These are phyloP conservation scores for Polymyxa betae DNA, from an alignment of 208 protist species.

Conservation along the genomic window DNA sequence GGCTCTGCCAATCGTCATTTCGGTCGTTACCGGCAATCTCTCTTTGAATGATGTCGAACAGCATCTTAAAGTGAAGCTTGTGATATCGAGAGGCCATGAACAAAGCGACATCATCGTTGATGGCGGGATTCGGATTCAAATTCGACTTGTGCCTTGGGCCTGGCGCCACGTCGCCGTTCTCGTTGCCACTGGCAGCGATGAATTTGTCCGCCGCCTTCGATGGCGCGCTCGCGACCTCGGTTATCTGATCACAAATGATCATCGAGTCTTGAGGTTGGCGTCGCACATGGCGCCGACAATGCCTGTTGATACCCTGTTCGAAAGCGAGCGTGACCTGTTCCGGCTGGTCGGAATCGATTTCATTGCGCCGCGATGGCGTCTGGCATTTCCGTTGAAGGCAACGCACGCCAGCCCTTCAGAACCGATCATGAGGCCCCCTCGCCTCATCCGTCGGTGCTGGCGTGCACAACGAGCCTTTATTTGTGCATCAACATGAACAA, in stretches of 20 bases:
- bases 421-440: too few relatives aligned
- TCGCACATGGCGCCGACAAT: neutral
- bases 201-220: conserved; percentile 9
- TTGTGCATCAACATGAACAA: too few relatives aligned
- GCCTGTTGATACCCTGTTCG: neutral
- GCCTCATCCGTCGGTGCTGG: too few relatives aligned
- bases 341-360: neutral
- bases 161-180: neutral
- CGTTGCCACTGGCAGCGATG: neutral
- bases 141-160: neutral
- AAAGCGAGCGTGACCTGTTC: neutral
- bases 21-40: too few relatives aligned
- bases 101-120: neutral
- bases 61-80: too few relatives aligned
- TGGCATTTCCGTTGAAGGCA: neutral
- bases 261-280: neutral
- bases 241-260: neutral
- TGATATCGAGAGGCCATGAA: too few relatives aligned
- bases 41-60: too few relatives aligned
- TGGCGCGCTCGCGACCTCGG: conserved; percentile 19
- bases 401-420: neutral
- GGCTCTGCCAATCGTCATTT: neutral
- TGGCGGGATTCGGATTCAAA: neutral
- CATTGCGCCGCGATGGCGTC: neutral
- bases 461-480: too few relatives aligned